Evolutionary conservation across 441 rosid genomes (phyloP).

Genomic region (Erodium texanum): DNA sequence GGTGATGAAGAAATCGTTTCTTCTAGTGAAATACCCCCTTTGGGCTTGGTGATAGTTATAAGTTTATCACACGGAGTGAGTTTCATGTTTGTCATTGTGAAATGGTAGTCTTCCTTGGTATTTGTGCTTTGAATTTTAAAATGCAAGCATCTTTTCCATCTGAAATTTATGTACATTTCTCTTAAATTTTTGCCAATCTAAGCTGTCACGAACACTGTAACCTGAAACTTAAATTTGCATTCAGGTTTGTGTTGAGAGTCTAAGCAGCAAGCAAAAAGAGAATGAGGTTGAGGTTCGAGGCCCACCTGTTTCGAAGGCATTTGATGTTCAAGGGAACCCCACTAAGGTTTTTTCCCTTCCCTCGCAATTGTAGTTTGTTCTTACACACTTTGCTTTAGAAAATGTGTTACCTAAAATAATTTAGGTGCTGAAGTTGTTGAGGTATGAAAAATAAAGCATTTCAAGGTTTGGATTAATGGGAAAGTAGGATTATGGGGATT

Average conservation of each 20-base stretch:
- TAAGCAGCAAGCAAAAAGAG: slow-evolving; percentile 65
- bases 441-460: not conserved
- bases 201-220: not conserved
- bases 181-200: not conserved
- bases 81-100: not conserved
- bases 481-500: no score
- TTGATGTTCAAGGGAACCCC: slow-evolving; percentile 80
- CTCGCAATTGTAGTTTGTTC: slow-evolving; percentile 14
- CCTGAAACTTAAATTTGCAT: slow-evolving; percentile 15
- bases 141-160: not conserved
- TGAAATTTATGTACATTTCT: not conserved
- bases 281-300: slow-evolving; percentile 82
- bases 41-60: no score
- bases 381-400: slow-evolving; percentile 9
- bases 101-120: not conserved
- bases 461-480: no score
- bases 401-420: slow-evolving; percentile 13
- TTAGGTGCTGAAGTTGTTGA: slow-evolving; percentile 12
- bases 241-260: slow-evolving; percentile 61
- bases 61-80: not conserved
- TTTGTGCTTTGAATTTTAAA: not conserved
- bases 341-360: slow-evolving; percentile 56
- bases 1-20: no score
- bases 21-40: no score
- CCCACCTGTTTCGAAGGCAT: slow-evolving; percentile 88